Base-by-base conservation (phyloP, 176 grass and related monocot species). In the Avena eriantha region DNA sequence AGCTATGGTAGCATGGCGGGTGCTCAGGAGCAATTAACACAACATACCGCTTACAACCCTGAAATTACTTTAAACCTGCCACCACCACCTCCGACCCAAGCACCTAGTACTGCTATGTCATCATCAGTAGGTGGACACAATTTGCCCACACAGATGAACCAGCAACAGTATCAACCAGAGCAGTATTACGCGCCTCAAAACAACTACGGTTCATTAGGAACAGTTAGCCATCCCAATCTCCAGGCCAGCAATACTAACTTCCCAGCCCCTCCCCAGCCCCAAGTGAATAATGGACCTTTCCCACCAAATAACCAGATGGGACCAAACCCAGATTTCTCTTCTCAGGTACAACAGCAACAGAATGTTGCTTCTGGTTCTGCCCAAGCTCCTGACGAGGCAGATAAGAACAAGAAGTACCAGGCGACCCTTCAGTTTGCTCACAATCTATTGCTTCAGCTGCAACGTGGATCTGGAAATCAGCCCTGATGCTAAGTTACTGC, bases 341-440 rank as follows among this genome's bases (percentile, higher is more conserved):
- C 80, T 73, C 86, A 92, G 47, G 91, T 54, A 26, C 93, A 91
- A 78, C 86, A 89, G 19, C 90, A 86, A 50, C 89, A 86, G 21
- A 64, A 85, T 90, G 72, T 78, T 35, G 75, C 79, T 66, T 58
- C 94, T 58, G 76, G 86, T 88, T 67, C 86, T 83, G 69, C 78
- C 36, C 88, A 86, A 77, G 76, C 84, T 81, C 82, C 87, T 11
- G 86, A 81, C 0, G 97, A 99, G 90, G 91, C 82, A 49, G 94
- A 99, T 80, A 96, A 93, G 93, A 96, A 91, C 80, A 93, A 94
- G 85, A 86, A 91, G 65, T 96, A 96, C 73, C 92, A 94, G 56
- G 90, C 97, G 10, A 99, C 97, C 53, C 97, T 99, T 29, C 89
- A 96, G 55, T 91, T 99, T 85, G 97, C 97, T 73, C 94, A 93